These are phyloP conservation scores for Harringtonia lauricola DNA, from an alignment of 2,329 filamentous ascomycete species.

Conservation along the genomic window DNA sequence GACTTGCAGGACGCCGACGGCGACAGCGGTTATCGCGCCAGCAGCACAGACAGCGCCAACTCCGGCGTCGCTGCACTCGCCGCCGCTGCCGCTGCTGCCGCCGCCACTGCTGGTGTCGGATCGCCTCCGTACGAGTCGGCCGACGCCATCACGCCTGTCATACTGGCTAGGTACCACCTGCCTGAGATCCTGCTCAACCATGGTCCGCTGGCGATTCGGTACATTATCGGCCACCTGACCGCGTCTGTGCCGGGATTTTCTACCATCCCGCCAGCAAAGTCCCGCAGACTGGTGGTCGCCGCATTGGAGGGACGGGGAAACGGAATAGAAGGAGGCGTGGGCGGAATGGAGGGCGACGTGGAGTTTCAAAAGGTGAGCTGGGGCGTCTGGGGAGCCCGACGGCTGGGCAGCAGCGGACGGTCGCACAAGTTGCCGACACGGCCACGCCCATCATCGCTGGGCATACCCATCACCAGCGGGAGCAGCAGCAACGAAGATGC, in stretches of 20 bases:
- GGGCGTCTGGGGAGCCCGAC: slow-evolving; percentile 87
- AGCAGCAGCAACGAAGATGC: slow-evolving; percentile 2
- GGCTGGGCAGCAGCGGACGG: slow-evolving; percentile 31
- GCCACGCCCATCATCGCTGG: slow-evolving; percentile 31
- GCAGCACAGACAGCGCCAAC: slow-evolving; percentile 15
- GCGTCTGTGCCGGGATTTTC: slow-evolving; percentile 90
- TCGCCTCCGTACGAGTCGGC: slow-evolving; percentile 55
- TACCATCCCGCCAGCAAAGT: slow-evolving; percentile 78
- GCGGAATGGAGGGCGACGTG: slow-evolving; percentile 57
- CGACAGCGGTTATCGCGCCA: slow-evolving; percentile 18
- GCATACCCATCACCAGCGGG: slow-evolving; percentile 44
- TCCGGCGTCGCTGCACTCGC: slow-evolving; percentile 5
- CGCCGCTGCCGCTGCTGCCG: slow-evolving; percentile 3
- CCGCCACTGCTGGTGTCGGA: slow-evolving; percentile 17
- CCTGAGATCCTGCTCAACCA: slow-evolving; percentile 83
- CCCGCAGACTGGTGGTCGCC: slow-evolving; percentile 81
- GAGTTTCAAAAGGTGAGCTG: slow-evolving; percentile 93
- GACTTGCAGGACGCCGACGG: slow-evolving; percentile 65
- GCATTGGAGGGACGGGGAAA: slow-evolving; percentile 69
- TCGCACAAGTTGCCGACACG: slow-evolving; percentile 12
- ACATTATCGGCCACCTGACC: slow-evolving; percentile 90
- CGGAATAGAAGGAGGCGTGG: slow-evolving; percentile 37
- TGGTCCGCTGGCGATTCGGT: slow-evolving; percentile 84
- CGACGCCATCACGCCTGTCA: slow-evolving; percentile 70
- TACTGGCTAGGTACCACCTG: slow-evolving; percentile 83